Evolutionary conservation across 2,329 filamentous ascomycete genomes (phyloP).

Genomic region (Pyrenophora graminea): DNA sequence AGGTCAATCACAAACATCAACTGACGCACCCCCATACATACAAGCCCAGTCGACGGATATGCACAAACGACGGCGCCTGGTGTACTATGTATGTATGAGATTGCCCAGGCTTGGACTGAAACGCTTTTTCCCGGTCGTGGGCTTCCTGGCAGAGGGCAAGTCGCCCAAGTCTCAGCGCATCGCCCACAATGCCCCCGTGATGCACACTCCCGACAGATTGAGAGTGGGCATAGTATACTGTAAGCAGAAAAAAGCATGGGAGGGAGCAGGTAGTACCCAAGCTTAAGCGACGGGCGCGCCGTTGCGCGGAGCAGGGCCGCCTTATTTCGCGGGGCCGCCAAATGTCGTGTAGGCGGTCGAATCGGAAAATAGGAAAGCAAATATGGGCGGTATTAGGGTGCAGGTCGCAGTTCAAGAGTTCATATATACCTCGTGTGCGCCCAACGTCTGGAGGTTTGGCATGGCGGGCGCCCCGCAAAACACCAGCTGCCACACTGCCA

Average conservation of each 20-base stretch:
- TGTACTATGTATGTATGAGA: too few species aligned
- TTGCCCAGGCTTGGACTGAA: background rate
- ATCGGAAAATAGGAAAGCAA: conserved; percentile 15
- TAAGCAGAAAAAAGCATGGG: too few species aligned
- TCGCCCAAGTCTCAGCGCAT: background rate
- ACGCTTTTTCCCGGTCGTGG: conserved; percentile 9
- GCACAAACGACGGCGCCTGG: too few species aligned
- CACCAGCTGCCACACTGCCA: background rate
- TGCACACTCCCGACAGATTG: background rate
- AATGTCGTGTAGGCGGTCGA: conserved; percentile 14
- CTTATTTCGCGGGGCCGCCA: conserved; percentile 2
- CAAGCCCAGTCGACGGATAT: too few species aligned
- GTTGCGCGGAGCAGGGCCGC: conserved; percentile 11
- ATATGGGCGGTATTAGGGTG: background rate
- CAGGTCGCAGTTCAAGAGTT: conserved; percentile 5
- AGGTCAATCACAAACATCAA: too few species aligned
- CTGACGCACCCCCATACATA: too few species aligned
- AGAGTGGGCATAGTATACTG: too few species aligned
- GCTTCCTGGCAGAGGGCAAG: background rate
- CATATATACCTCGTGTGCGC: conserved; percentile 15
- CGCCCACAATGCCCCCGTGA: background rate
- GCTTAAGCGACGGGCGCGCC: conserved; percentile 18
- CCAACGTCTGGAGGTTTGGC: background rate
- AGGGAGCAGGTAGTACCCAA: background rate
- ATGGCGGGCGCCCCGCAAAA: conserved; percentile 14